Evolutionary conservation across 345 rosid species (phyloP), one percentile per base, ranked within the genome.

Genomic region (Sisymbrium irio): DNA sequence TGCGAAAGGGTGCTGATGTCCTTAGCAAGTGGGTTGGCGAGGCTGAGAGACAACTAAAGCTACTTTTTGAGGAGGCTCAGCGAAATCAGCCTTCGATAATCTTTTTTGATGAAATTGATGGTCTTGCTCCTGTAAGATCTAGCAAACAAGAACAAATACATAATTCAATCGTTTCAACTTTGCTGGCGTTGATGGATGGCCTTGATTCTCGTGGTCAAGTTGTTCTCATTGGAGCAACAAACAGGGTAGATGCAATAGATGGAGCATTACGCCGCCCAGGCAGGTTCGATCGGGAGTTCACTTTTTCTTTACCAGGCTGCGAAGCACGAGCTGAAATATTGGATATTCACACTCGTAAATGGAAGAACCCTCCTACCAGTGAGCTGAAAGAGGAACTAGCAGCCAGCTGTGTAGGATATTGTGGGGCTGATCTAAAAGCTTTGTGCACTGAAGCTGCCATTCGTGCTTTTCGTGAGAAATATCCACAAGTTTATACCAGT

Each of bases 1-100:
- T 96, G 99, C 91, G 99, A 37, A 96, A 96, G 85, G 99, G 99
- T 78, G 99, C 99, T 78, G 99, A 96, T 78, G 99, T 96, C 42
- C 97, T 96, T 74, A 96, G 99, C 83, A 96, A 96, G 77, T 96
- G 99, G 99, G 99, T 96, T 80, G 99, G 99, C 62, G 99, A 96
- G 89, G 99, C 99, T 59, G 99, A 96, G 78, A 92, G 99, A 77
- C 99, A 96, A 57, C 72, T 96, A 79, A 96, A 96, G 82, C 79
- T 96, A 76, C 98, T 96, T 63, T 96, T 96, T 72, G 98, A 96
- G 82, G 99, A 96, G 73, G 99, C 99, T 41, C 99, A 96, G 73
- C 85, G 90, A 79, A 96, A 96, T 74, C 99, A 96, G 74, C 99
- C 99, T 71, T 92, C 99, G 27, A 96, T 96, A 51, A 96, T 96